These are phyloP conservation scores for Pythium grandisporangium DNA, from an alignment of 352 stramenopile species.

Conservation along the genomic window DNA sequence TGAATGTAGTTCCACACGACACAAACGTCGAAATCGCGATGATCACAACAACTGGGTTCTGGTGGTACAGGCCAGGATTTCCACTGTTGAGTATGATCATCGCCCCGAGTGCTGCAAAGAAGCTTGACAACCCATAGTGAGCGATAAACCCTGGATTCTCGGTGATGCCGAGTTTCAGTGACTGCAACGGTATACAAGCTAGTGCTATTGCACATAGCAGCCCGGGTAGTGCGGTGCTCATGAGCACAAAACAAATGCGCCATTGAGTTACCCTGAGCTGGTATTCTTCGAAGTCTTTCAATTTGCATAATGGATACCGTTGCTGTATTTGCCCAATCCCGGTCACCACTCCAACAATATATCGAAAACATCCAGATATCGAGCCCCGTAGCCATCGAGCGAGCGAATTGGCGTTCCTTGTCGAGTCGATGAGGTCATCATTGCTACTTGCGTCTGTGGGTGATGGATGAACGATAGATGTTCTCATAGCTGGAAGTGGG, in stretches of 20 bases:
- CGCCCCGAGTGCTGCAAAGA: background rate
- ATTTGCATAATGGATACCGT: background rate
- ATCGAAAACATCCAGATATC: background rate
- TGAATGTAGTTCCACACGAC: background rate
- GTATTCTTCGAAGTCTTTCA: background rate
- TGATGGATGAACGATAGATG: background rate
- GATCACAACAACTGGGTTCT: background rate
- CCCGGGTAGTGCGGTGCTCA: background rate
- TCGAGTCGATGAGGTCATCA: background rate
- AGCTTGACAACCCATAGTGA: background rate
- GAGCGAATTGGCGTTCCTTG: background rate
- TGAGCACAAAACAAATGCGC: background rate
- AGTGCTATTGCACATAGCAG: background rate
- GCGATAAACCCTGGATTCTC: slow-evolving; percentile 1
- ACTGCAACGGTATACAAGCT: slow-evolving; percentile 1
- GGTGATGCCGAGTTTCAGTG: background rate
- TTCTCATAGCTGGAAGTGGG: background rate
- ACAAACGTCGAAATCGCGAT: background rate
- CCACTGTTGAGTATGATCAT: background rate
- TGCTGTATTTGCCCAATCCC: background rate
- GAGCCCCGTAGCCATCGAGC: background rate
- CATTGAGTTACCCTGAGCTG: background rate
- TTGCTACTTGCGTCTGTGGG: no score
- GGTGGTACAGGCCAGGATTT: background rate
- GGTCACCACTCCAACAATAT: background rate